A percentile compares a stretch with the other conserved stretches of the same genome.
Evolutionary conservation across 305 asterid species (phyloP).

Genomic region (Rubia balearica): DNA sequence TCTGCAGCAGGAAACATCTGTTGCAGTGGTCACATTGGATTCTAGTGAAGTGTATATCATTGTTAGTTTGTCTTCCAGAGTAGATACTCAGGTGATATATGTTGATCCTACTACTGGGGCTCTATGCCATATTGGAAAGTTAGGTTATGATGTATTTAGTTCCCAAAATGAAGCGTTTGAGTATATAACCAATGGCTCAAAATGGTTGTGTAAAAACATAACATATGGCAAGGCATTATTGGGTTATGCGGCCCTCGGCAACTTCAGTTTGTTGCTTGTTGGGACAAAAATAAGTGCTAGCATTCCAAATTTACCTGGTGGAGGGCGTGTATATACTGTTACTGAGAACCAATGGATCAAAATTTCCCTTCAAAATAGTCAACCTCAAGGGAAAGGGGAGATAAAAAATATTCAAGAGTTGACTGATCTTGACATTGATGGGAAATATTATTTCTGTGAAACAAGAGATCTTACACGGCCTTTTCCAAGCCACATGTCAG

Average conservation of each 20-base stretch:
- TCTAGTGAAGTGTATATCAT: conserved; percentile 84
- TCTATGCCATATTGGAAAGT: conserved; percentile 54
- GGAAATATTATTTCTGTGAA: conserved; percentile 91
- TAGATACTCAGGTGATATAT: conserved; percentile 89
- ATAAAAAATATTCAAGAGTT: conserved; percentile 77
- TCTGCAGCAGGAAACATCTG: conserved; percentile 63
- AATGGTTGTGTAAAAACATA: conserved; percentile 58
- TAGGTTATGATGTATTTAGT: conserved; percentile 70
- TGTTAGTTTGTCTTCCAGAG: conserved; percentile 66
- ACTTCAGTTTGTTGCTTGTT: conserved; percentile 68
- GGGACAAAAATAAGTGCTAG: conserved; percentile 74
- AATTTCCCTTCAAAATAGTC: conserved; percentile 83
- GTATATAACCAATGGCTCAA: conserved; percentile 68
- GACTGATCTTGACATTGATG: conserved; percentile 89
- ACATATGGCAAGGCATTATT: conserved; percentile 73
- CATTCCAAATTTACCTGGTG: conserved; percentile 91
- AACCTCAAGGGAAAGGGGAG: conserved; percentile 78
- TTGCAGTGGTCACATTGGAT: conserved; percentile 72
- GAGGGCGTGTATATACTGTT: conserved; percentile 79
- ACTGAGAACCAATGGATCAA: conserved; percentile 94
- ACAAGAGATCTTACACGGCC: conserved; percentile 90
- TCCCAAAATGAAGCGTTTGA: conserved; percentile 84
- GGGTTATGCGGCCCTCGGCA: conserved; percentile 91
- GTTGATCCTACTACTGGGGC: conserved; percentile 95
- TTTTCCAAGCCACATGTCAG: conserved; percentile 82